Evolutionary conservation across 2,329 filamentous ascomycete genomes (phyloP).

Genomic region (Metarhizium humberi): DNA sequence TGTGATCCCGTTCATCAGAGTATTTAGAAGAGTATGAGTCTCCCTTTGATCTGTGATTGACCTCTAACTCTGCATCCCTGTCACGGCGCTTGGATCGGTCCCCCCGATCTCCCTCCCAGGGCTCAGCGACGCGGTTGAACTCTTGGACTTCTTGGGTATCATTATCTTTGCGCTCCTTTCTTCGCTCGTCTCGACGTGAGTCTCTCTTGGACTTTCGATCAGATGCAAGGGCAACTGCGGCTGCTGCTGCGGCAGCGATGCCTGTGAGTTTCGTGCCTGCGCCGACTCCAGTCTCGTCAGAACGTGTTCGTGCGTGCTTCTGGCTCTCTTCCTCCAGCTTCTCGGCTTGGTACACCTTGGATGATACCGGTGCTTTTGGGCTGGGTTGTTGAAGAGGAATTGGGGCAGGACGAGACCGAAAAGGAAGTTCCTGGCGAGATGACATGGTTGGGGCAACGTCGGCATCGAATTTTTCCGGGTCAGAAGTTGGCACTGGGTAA

Average conservation of each 20-base stretch:
- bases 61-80: slow-evolving; percentile 11
- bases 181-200: slow-evolving; percentile 12
- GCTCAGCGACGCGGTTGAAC: not conserved
- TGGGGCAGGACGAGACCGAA: slow-evolving; percentile 41
- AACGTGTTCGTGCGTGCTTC: slow-evolving; percentile 17
- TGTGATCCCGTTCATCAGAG: slow-evolving; percentile 19
- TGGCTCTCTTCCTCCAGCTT: slow-evolving; percentile 27
- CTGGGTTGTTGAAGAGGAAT: slow-evolving; percentile 79
- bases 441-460: slow-evolving; percentile 39
- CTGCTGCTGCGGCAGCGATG: slow-evolving; percentile 39
- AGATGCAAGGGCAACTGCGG: slow-evolving; percentile 25
- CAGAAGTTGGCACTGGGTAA: slow-evolving; percentile 57
- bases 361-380: slow-evolving; percentile 64
- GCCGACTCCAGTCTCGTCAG: slow-evolving; percentile 31
- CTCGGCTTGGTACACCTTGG: slow-evolving; percentile 53
- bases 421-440: slow-evolving; percentile 28
- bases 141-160: slow-evolving; percentile 9
- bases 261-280: slow-evolving; percentile 35
- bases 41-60: slow-evolving; percentile 17
- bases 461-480: slow-evolving; percentile 54
- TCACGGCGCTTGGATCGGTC: slow-evolving; percentile 14
- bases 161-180: slow-evolving; percentile 12
- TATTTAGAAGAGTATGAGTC: slow-evolving; percentile 20
- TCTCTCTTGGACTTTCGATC: slow-evolving; percentile 13
- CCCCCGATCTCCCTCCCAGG: slow-evolving; percentile 12